phyloP scores from a whole-genome alignment of 2,329 filamentous ascomycete genomes.

The Botryotinia convoluta region DNA sequence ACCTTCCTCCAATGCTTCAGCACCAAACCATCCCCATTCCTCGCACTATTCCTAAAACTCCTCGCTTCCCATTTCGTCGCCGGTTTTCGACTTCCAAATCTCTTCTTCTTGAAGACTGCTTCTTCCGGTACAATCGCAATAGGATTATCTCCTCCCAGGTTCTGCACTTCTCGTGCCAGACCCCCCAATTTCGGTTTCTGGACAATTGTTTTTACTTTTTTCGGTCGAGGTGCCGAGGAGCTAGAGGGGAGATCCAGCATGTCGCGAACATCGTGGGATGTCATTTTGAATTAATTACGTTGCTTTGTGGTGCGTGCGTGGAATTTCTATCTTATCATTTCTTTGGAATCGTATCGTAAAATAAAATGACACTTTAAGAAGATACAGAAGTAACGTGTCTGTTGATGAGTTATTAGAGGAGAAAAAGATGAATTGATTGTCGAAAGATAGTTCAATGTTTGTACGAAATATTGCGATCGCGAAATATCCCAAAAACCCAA shows the following conservation, averaged over 20 bases:
- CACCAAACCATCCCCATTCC: conserved; percentile 62
- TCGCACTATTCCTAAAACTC: conserved; percentile 74
- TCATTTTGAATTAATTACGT: conserved; percentile 49
- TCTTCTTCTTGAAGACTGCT: conserved; percentile 57
- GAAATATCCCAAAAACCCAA: conserved; percentile 7
- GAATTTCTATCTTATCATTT: background rate
- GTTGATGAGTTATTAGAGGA: conserved; percentile 9
- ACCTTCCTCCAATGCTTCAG: conserved; percentile 73
- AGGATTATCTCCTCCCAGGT: conserved; percentile 62
- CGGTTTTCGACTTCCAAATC: conserved; percentile 54
- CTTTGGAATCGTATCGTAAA: background rate
- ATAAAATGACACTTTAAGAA: background rate
- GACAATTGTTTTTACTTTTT: conserved; percentile 69
- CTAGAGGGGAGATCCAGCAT: conserved; percentile 75
- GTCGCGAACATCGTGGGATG: conserved; percentile 79
- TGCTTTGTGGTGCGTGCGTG: background rate
- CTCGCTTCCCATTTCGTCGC: conserved; percentile 63
- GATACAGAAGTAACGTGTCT: background rate
- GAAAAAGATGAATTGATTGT: conserved; percentile 3
- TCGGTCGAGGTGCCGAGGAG: conserved; percentile 57
- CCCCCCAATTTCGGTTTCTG: conserved; percentile 61
- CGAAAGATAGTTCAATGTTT: background rate
- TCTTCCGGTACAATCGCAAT: conserved; percentile 64
- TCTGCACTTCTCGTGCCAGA: conserved; percentile 64
- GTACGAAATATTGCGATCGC: background rate